These are phyloP conservation scores for Echria macrotheca DNA, from an alignment of 495 filamentous ascomycete species.

Conservation along the genomic window DNA sequence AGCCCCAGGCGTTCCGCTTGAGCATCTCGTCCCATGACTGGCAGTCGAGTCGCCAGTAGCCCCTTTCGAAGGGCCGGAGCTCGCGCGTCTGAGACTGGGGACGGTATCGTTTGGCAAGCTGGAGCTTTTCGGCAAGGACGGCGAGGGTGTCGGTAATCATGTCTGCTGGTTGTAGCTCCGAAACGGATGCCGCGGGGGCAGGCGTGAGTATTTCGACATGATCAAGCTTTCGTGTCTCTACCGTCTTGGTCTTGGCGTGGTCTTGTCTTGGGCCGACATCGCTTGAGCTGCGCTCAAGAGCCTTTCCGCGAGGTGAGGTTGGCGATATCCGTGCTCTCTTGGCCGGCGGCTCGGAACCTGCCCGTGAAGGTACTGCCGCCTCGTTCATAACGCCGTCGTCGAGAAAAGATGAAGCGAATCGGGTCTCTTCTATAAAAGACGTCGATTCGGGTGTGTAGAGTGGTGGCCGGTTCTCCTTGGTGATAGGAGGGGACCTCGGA, in stretches of 20 bases:
- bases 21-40: constrained; percentile 35
- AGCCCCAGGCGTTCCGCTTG: constrained; percentile 53
- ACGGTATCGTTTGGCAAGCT: constrained; percentile 44
- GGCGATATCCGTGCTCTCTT: constrained; percentile 21
- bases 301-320: constrained; percentile 8
- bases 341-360: constrained; percentile 34
- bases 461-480: constrained; percentile 2
- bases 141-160: constrained; percentile 51
- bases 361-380: constrained; percentile 19
- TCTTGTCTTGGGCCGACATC: constrained; percentile 32
- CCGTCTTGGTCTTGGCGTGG: background rate
- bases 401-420: background rate
- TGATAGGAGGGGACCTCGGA: constrained; percentile 13
- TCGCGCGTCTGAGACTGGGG: constrained; percentile 46
- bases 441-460: background rate
- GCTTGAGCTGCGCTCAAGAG: constrained; percentile 27
- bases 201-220: constrained; percentile 35
- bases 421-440: background rate
- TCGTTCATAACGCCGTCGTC: too few species aligned
- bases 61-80: constrained; percentile 55
- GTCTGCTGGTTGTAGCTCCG: constrained; percentile 16
- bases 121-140: constrained; percentile 48
- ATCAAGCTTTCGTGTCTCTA: constrained; percentile 3
- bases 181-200: constrained; percentile 21
- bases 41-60: constrained; percentile 60